Evolutionary conservation across 768 basidiomycete genomes (phyloP).

Genomic region (Coprinopsis cinerea): DNA sequence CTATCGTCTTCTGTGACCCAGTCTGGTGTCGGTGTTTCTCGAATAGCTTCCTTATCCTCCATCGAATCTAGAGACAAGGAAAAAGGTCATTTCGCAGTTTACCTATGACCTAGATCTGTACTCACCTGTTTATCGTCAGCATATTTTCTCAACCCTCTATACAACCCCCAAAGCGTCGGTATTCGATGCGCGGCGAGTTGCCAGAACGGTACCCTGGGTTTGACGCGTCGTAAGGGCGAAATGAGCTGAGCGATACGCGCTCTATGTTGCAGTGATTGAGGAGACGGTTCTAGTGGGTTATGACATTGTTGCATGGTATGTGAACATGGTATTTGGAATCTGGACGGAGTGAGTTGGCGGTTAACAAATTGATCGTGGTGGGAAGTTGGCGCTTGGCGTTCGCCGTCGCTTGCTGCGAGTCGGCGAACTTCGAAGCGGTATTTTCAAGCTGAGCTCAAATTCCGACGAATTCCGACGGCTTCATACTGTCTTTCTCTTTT

Average conservation of each 20-base stretch:
- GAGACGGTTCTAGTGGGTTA: slow-evolving; percentile 7
- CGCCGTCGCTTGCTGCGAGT: too few relatives aligned
- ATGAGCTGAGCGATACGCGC: slow-evolving; percentile 36
- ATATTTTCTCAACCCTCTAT: slow-evolving; percentile 57
- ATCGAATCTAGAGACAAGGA: slow-evolving; percentile 56
- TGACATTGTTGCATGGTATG: too few relatives aligned
- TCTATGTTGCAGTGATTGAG: neutral
- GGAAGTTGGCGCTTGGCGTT: too few relatives aligned
- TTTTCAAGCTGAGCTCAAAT: too few relatives aligned
- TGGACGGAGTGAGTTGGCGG: too few relatives aligned
- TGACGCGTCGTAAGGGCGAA: slow-evolving; percentile 51
- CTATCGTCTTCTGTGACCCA: slow-evolving; percentile 42
- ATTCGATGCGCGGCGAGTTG: slow-evolving; percentile 64
- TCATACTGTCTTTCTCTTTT: too few relatives aligned
- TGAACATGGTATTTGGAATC: too few relatives aligned
- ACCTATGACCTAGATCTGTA: neutral
- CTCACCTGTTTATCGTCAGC: slow-evolving; percentile 54
- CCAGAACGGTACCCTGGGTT: slow-evolving; percentile 62
- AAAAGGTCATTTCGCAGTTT: slow-evolving; percentile 3
- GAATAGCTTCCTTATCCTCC: slow-evolving; percentile 52
- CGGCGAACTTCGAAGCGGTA: too few relatives aligned
- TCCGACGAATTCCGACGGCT: too few relatives aligned
- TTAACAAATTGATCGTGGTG: too few relatives aligned
- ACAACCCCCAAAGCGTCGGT: slow-evolving; percentile 74
- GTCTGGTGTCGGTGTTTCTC: slow-evolving; percentile 46